These are phyloP conservation scores for Pseudogymnoascus sp. DNA, from an alignment of 2,329 filamentous ascomycete species.

Conservation along the genomic window DNA sequence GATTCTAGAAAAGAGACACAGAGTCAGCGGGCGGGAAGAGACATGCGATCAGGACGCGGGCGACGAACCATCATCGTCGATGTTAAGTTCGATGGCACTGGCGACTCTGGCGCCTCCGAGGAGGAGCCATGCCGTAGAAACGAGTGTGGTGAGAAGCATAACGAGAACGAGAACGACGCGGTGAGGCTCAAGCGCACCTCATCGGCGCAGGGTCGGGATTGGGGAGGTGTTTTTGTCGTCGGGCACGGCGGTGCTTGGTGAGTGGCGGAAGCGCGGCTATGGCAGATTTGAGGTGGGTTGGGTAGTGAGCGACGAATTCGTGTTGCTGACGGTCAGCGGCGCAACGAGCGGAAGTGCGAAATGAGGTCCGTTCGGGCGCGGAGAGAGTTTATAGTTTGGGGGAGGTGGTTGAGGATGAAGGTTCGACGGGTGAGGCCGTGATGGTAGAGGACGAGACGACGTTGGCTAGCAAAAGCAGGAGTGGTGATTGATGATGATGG, in stretches of 20 bases:
- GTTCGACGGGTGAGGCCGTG: neutral
- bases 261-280: neutral
- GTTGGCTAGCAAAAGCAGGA: neutral
- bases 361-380: neutral
- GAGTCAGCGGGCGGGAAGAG: neutral
- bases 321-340: neutral
- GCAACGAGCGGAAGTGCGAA: neutral
- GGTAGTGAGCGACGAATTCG: neutral
- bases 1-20: conserved; percentile 36
- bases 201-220: neutral
- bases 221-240: neutral
- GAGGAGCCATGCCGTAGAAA: conserved; percentile 2
- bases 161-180: neutral
- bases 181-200: conserved; percentile 3
- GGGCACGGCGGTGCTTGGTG: neutral
- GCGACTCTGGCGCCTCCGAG: neutral
- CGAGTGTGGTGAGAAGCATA: conserved; percentile 5
- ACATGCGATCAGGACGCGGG: neutral
- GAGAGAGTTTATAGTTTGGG: neutral
- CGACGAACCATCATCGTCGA: neutral
- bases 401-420: neutral
- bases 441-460: neutral
- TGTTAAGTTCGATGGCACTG: neutral
- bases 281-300: neutral
- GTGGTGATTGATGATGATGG: neutral